Conservation (phyloP, 2,329 filamentous ascomycete species). For the Graphiopsis chlorocephala region DNA sequence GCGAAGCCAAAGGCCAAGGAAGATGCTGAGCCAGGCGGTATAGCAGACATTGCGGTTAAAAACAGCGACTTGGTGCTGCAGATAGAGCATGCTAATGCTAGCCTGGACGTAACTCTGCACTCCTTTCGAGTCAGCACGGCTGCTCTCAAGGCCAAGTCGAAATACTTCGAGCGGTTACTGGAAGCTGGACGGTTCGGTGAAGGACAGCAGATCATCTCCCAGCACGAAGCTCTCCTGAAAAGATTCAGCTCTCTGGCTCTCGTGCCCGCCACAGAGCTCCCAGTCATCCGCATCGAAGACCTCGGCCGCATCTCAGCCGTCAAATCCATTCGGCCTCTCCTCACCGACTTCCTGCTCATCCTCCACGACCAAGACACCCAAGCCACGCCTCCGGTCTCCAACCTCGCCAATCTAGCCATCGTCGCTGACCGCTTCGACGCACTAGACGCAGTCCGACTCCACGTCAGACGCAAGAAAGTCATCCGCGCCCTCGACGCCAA, state of each 20-base stretch:
- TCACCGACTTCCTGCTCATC: conserved; percentile 65
- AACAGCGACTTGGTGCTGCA: conserved; percentile 65
- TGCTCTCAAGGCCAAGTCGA: conserved; percentile 59
- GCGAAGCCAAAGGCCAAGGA: not conserved
- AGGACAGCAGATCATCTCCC: conserved; percentile 53
- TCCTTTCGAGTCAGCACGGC: conserved; percentile 62
- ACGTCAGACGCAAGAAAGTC: conserved; percentile 49
- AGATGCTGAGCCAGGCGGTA: conserved; percentile 3
- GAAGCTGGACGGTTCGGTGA: conserved; percentile 63
- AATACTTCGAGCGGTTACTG: conserved; percentile 68
- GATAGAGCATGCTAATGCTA: conserved; percentile 62
- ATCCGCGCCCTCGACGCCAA: conserved; percentile 44
- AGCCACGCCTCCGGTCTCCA: conserved; percentile 51
- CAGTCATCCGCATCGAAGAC: conserved; percentile 62
- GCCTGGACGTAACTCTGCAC: conserved; percentile 49
- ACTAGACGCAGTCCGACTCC: conserved; percentile 52
- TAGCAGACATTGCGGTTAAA: conserved; percentile 1
- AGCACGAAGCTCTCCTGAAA: conserved; percentile 51
- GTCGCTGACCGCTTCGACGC: conserved; percentile 74
- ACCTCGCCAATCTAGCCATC: conserved; percentile 65
- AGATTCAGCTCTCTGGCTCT: conserved; percentile 46
- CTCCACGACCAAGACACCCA: conserved; percentile 57
- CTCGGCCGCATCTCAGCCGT: conserved; percentile 68
- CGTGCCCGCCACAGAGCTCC: conserved; percentile 51
- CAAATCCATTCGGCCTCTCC: conserved; percentile 50